Evolutionary conservation across 768 basidiomycete species (phyloP).

Genomic region (Kockovaella imperatae): DNA sequence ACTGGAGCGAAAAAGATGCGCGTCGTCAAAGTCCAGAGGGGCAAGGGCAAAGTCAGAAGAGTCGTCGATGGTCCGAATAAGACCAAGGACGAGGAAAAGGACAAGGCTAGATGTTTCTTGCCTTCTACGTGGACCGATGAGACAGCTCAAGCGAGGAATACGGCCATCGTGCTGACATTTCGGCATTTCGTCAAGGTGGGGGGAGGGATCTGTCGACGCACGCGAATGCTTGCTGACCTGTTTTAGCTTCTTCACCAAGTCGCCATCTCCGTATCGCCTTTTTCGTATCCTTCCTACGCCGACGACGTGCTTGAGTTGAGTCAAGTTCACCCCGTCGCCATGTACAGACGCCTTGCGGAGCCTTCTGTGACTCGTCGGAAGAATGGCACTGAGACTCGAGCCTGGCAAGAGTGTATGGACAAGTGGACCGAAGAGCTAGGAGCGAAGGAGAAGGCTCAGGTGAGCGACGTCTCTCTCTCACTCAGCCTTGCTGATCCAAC

Average conservation of each 20-base stretch:
- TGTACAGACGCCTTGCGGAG: constrained; percentile 40
- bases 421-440: constrained; percentile 44
- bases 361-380: constrained; percentile 24
- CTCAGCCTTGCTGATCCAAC: background rate
- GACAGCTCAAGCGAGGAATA: constrained; percentile 36
- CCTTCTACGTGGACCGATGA: constrained; percentile 39
- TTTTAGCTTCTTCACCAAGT: constrained; percentile 36
- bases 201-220: too few species aligned
- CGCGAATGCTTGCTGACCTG: background rate
- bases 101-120: constrained; percentile 25
- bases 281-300: constrained; percentile 39
- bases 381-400: constrained; percentile 17
- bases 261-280: constrained; percentile 37
- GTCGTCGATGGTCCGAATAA: constrained; percentile 22
- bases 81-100: constrained; percentile 16
- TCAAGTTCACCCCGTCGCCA: constrained; percentile 41
- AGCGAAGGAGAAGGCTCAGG: constrained; percentile 38
- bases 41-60: constrained; percentile 26
- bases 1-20: constrained; percentile 4
- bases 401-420: constrained; percentile 43
- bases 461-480: constrained; percentile 12
- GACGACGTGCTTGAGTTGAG: constrained; percentile 37
- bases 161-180: constrained; percentile 41
- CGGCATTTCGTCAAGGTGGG: constrained; percentile 44
- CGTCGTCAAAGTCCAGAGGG: constrained; percentile 26